Evolutionary conservation across 495 filamentous ascomycete species (phyloP).

Genomic region (Extremus antarcticus): DNA sequence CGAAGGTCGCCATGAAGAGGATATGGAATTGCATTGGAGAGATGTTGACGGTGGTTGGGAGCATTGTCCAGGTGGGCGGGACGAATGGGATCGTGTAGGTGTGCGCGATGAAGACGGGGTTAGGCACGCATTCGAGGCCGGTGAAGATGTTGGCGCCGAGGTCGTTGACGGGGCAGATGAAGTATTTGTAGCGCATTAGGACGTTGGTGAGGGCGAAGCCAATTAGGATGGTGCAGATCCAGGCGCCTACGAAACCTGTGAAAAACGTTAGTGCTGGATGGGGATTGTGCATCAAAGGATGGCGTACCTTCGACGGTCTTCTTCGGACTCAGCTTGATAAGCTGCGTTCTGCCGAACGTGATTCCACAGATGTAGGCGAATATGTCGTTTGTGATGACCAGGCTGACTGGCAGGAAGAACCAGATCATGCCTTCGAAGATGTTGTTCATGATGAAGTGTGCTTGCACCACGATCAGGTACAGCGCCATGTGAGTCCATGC

Average conservation of each 20-base stretch:
- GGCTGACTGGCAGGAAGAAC: slow-evolving; percentile 93
- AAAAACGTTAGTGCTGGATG: not conserved
- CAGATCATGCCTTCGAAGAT: slow-evolving; percentile 99
- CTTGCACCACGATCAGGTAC: slow-evolving; percentile 93
- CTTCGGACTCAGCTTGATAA: slow-evolving; percentile 97
- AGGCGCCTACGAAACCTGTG: slow-evolving; percentile 77
- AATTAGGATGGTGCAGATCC: slow-evolving; percentile 86
- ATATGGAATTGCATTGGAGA: slow-evolving; percentile 94
- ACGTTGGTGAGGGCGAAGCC: slow-evolving; percentile 75
- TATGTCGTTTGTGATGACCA: slow-evolving; percentile 98
- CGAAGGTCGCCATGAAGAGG: slow-evolving; percentile 81
- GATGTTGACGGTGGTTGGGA: slow-evolving; percentile 52
- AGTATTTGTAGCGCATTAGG: slow-evolving; percentile 88
- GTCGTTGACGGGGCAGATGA: slow-evolving; percentile 95
- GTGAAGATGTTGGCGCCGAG: slow-evolving; percentile 86
- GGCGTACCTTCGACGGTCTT: slow-evolving; percentile 80
- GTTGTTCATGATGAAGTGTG: slow-evolving; percentile 99
- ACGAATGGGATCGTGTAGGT: slow-evolving; percentile 69
- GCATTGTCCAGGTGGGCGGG: slow-evolving; percentile 42
- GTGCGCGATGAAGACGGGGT: slow-evolving; percentile 78
- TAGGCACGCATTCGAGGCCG: slow-evolving; percentile 84
- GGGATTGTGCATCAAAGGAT: not conserved
- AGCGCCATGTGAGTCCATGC: slow-evolving; percentile 99
- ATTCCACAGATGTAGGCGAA: slow-evolving; percentile 98
- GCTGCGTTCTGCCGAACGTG: slow-evolving; percentile 87